Evolutionary conservation across 1,139 yeast species (phyloP).

Genomic region (Saccharomyces hybrid): DNA sequence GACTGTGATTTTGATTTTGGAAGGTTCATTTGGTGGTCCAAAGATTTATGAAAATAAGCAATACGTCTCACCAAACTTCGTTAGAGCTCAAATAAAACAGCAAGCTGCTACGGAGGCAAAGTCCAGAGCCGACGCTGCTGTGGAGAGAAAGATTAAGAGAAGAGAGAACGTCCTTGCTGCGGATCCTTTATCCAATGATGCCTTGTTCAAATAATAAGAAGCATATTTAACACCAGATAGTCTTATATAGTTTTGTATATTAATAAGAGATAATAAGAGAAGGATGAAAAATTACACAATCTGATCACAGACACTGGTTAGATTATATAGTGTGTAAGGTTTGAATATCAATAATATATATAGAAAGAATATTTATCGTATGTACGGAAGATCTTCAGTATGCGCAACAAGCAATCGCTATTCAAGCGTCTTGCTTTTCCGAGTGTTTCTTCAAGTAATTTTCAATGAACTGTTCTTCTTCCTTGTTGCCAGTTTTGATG

Average conservation of each 20-base stretch:
- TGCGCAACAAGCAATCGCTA: conserved; percentile 21
- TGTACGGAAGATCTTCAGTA: conserved; percentile 12
- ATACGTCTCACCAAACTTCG: conserved; percentile 91
- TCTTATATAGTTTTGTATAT: not conserved
- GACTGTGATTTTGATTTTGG: conserved; percentile 84
- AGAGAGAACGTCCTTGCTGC: conserved; percentile 67
- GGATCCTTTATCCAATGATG: conserved; percentile 81
- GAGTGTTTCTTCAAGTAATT: conserved; percentile 32
- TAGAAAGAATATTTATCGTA: conserved; percentile 1
- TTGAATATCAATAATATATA: not conserved
- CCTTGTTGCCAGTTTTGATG: conserved; percentile 71
- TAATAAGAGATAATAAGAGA: conserved; percentile 1
- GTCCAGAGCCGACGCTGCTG: conserved; percentile 71
- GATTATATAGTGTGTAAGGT: not conserved
- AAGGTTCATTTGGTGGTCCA: conserved; percentile 97
- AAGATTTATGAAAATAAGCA: conserved; percentile 95
- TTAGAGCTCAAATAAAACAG: conserved; percentile 79
- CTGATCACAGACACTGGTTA: not conserved
- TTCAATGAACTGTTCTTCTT: conserved; percentile 75
- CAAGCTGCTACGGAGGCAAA: conserved; percentile 76
- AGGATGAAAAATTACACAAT: not conserved
- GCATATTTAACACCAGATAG: not conserved
- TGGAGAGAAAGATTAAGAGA: conserved; percentile 64
- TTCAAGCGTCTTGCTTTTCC: not conserved
- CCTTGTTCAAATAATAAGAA: conserved; percentile 48